A percentile compares a stretch with the other conserved stretches of the same genome.
Evolutionary conservation across 495 filamentous ascomycete species (phyloP).

Genomic region (Lasiosphaeris hirsuta): DNA sequence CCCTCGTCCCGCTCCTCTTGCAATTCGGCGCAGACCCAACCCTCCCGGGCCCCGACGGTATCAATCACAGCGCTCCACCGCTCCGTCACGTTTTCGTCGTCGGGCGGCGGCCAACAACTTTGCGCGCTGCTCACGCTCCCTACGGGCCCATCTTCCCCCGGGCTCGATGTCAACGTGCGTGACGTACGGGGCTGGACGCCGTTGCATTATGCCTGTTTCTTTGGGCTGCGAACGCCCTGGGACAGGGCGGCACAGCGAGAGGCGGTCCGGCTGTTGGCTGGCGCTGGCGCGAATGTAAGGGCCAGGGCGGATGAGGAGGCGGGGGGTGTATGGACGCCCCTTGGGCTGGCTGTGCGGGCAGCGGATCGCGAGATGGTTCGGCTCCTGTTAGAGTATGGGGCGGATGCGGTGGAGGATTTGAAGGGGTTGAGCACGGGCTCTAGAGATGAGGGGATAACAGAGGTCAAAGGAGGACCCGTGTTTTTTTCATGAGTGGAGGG

Average conservation of each 20-base stretch:
- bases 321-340: too few species aligned
- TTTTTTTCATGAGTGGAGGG: too few species aligned
- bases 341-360: too few species aligned
- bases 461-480: too few species aligned
- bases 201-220: constrained; percentile 21
- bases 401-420: too few species aligned
- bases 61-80: constrained; percentile 16
- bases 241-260: neutral
- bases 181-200: constrained; percentile 18
- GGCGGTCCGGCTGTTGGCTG: constrained; percentile 5
- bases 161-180: constrained; percentile 11
- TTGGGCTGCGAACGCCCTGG: neutral
- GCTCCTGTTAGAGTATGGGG: too few species aligned
- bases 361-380: too few species aligned
- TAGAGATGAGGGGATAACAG: too few species aligned
- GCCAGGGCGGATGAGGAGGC: too few species aligned
- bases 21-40: constrained; percentile 12
- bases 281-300: constrained; percentile 6
- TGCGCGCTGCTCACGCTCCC: constrained; percentile 2
- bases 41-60: neutral
- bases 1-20: constrained; percentile 6
- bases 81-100: constrained; percentile 9
- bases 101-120: neutral
- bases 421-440: too few species aligned
- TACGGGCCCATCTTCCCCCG: constrained; percentile 8